Base-by-base conservation (phyloP, 768 basidiomycete genomes). In the Guyanaporus albipodus region DNA sequence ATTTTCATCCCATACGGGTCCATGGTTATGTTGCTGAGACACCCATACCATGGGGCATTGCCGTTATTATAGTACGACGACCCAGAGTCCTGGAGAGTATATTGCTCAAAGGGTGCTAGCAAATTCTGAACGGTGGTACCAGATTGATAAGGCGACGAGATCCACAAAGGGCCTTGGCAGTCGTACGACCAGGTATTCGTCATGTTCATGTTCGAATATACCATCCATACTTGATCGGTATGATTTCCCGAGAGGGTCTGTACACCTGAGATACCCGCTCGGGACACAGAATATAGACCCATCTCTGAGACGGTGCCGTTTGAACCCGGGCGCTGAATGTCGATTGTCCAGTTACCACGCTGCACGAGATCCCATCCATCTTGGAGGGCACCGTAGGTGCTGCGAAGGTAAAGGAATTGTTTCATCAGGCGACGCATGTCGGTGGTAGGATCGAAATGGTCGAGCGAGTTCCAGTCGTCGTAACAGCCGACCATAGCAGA, bases 391-490 rank as follows among this genome's bases (percentile, higher is more conserved):
- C 74, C 78, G 66, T 85, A 95, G 12, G 73, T 67, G 6, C 63
- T 63, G 24, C 93, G 85, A 29, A 95, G 73, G 57, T 80, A 74
- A 46, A 85, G 64, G 70, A 90, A 84, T 43, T 87, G 88, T 15
- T 79, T 63, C 58, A 90, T 82, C 47, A 90, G 60, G 46, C 91
- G 83, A 31, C 87, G 80, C 31, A 77, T 76, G 58, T 88, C 83
- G 11, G 83, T 70, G 2, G 92, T 94, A 22, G 91, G 91, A 66
- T 96, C 93, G 63, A 95, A 95, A 64, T 96, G 93, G 58, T 96
- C 93, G 26, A 94, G 80, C 3, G 87, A 79, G 64, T 95, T 94
- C 90, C 88, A 93, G 56, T 88, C 83, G 60, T 95, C 91, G 37
- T 85, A 58, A 63, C 93, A 96, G 37, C 91, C 93, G 15, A 91